A percentile compares a stretch with the other conserved stretches of the same genome.
These are phyloP conservation scores for Leccinum disarticulatum DNA, from an alignment of 768 basidiomycete genomes.

Conservation along the genomic window DNA sequence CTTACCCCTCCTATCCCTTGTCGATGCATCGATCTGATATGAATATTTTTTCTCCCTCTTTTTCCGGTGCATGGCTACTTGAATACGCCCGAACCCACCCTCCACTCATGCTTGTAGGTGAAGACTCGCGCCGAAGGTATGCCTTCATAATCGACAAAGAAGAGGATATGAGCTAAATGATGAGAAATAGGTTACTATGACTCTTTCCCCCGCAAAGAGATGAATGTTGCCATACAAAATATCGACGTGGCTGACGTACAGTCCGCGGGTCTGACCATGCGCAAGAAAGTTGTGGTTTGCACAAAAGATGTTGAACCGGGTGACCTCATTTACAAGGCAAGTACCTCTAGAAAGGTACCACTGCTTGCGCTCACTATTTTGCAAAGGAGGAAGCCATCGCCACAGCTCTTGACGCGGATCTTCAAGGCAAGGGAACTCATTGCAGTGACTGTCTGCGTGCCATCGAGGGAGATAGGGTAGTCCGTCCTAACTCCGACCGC, in stretches of 20 bases:
- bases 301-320: conserved; percentile 67
- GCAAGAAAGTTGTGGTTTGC: conserved; percentile 57
- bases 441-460: conserved; percentile 73
- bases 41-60: conserved; percentile 38
- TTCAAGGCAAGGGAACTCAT: conserved; percentile 64
- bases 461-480: conserved; percentile 46
- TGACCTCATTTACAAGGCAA: conserved; percentile 76
- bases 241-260: conserved; percentile 22
- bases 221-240: conserved; percentile 62
- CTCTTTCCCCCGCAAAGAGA: conserved; percentile 69
- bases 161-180: conserved; percentile 17
- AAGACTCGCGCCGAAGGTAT: conserved; percentile 74
- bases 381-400: conserved; percentile 72
- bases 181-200: conserved; percentile 66
- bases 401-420: conserved; percentile 67
- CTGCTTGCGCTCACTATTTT: conserved; percentile 7
- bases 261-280: conserved; percentile 24
- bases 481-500: conserved; percentile 49
- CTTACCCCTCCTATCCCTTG: conserved; percentile 21
- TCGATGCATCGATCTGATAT: conserved; percentile 57
- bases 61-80: conserved; percentile 20
- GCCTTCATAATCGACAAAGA: conserved; percentile 31
- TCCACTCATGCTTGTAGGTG: conserved; percentile 44
- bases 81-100: conserved; percentile 19
- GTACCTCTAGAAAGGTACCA: background rate